Evolutionary conservation across 495 filamentous ascomycete species (phyloP), one percentile per base, ranked within the genome.

Genomic region (Pseudomonodictys pantanalensis): DNA sequence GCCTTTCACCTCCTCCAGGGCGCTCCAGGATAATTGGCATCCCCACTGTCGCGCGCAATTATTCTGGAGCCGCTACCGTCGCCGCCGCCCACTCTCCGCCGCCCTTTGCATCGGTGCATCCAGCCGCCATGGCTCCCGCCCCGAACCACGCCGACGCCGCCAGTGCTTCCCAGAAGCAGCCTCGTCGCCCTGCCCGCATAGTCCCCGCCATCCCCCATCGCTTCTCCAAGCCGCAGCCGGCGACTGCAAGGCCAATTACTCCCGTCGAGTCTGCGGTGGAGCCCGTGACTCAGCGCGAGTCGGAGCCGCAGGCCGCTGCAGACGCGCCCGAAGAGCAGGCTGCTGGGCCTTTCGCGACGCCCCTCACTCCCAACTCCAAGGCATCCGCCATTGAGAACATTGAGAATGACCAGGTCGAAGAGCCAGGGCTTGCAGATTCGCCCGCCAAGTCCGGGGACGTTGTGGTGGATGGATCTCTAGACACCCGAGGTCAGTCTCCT

Each of bases 11-110:
- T 44, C 48, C 52, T 41, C 15, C 56, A 23, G 44, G 58, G 67
- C 67, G 54, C 67, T 69, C 67, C 64, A 67, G 65, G 67, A 65
- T 67, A 69, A 69, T 69, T 69, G 60, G 32, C 58, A 17, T 22
- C 17, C 35, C 28, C 28, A 18, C 6, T 26, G 8, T 32, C 32
- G 12, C n/a, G 46, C 50, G 53, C 54, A 61, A 67, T 69, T 69
- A 65, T 67, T 61, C 67, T 69, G 67, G 67, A 69, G 67, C 50
- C 58, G 58, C 58, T 64, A 50, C 49, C 18, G 49, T 48, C 50
- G 22, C 44, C 28, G 12, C 25, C 17, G 24, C 48, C 33, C 24
- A 29, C 51, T 12, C 18, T 39, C 24, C 23, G n/a, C 38, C 18
- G 35, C 15, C 20, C 39, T 23, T 15, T 12, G 28, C 35, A 51